Base-by-base conservation (phyloP, 305 asterid species). In the Fraxinus greggii region DNA sequence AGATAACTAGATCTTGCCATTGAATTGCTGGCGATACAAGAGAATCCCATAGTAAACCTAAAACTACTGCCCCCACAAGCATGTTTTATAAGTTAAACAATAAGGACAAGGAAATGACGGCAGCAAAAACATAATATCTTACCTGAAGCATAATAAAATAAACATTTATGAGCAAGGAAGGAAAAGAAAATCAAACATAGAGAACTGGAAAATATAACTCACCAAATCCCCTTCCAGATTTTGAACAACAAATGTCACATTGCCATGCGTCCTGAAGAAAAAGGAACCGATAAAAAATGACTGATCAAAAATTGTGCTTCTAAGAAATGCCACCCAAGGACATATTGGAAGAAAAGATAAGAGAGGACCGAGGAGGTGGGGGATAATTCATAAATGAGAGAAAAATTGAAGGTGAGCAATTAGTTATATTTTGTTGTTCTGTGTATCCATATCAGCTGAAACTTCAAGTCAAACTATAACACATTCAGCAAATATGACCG, bases 151-250 rank as follows among this genome's bases (percentile, higher is more conserved):
- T 45, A 32, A 29, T 32, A 31, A 31, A 70, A 70, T 29, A 13
- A 69, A 69, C 75, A 31, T 31, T 29, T 54, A 81, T 48, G 35
- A 59, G 45, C 65, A 81, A 28, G 32, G 17, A 70, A 84, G 63
- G 33, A 67, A 32, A 40, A 31, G 28, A 75, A 35, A 29, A 70
- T 28, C 63, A 80, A 78, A 51, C 23, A 78, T 31, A 32, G 75
- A 65, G 72, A 70, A 70, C 42, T 29, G 15, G 23, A 69, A 3
- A 70, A 77, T 17, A 45, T 82, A 77, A 82, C 98, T 90, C 85
- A 93, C 99, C 99, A 83, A 93, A 95, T 80, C 99, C 98, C 90
- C 95, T 92, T 87, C 99, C 99, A 85, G 99, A 93, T 88, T 94
- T 95, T 65, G 97, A 93, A 77, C 94, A 92, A 86, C 99, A 95